Percentiles rank a stretch among this genome's conserved stretches.
Evolutionary conservation across 2,329 filamentous ascomycete genomes (phyloP).

Genomic region (Aspergillus bombycis): DNA sequence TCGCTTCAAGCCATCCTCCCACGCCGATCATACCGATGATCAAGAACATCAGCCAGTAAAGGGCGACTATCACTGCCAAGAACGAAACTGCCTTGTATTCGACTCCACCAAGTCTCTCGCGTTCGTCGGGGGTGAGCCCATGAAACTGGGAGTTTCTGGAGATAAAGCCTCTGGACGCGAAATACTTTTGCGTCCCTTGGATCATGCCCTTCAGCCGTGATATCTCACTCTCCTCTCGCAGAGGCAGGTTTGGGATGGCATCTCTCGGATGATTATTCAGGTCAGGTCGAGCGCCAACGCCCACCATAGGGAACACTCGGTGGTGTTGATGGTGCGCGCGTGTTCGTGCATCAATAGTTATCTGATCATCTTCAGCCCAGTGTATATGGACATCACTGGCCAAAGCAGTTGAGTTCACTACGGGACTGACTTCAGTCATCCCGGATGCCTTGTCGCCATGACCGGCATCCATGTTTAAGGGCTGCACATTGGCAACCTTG

Average conservation of each 20-base stretch:
- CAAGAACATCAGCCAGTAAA: constrained; percentile 53
- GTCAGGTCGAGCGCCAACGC: constrained; percentile 39
- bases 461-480: neutral
- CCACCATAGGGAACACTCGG: constrained; percentile 39
- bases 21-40: constrained; percentile 51
- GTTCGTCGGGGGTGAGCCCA: constrained; percentile 48
- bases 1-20: constrained; percentile 50
- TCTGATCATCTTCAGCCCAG: constrained; percentile 38
- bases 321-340: constrained; percentile 26
- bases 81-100: constrained; percentile 47
- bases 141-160: constrained; percentile 56
- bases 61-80: constrained; percentile 41
- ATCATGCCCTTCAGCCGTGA: constrained; percentile 29
- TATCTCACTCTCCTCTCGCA: constrained; percentile 21
- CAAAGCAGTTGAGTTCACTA: constrained; percentile 1
- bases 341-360: constrained; percentile 25
- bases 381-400: constrained; percentile 18
- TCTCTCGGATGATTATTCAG: constrained; percentile 38
- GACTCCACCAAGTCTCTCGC: constrained; percentile 46
- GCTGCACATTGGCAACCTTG: neutral
- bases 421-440: constrained; percentile 3
- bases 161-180: constrained; percentile 36
- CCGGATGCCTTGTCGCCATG: constrained; percentile 7
- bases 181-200: constrained; percentile 34
- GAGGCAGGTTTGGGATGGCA: constrained; percentile 24